Evolutionary conservation across 2,329 filamentous ascomycete species (phyloP).

Genomic region (Sclerotiophoma versabilis): DNA sequence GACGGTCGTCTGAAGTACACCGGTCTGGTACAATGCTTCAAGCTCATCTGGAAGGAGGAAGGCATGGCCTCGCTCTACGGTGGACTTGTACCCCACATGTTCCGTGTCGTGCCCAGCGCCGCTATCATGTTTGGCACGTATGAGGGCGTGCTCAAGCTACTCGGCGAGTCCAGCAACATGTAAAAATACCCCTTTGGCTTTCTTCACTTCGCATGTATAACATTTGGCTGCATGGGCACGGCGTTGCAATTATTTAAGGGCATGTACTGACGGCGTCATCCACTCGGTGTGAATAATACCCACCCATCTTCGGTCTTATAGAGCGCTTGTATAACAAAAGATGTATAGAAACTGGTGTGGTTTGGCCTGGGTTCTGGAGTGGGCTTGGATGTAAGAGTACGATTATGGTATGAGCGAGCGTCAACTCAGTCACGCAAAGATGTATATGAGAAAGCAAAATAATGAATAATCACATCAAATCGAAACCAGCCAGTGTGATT

Average conservation of each 20-base stretch:
- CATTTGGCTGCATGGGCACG: conserved; percentile 18
- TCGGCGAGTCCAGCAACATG: conserved; percentile 54
- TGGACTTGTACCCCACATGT: conserved; percentile 87
- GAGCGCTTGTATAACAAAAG: conserved; percentile 11
- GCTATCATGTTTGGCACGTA: conserved; percentile 97
- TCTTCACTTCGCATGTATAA: conserved; percentile 16
- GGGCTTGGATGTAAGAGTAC: conserved; percentile 7
- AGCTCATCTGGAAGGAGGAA: conserved; percentile 85
- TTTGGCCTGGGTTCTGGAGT: background rate
- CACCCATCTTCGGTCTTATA: conserved; percentile 7
- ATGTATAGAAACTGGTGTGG: conserved; percentile 6
- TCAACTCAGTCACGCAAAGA: conserved; percentile 11
- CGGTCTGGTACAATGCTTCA: conserved; percentile 87
- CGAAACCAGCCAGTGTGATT: too few species aligned
- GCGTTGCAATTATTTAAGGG: conserved; percentile 12
- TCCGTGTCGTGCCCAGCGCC: conserved; percentile 88
- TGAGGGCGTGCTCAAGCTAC: conserved; percentile 57
- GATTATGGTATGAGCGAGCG: conserved; percentile 2
- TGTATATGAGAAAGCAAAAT: background rate
- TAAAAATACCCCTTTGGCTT: conserved; percentile 14
- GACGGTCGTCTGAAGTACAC: conserved; percentile 82
- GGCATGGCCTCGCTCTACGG: conserved; percentile 87
- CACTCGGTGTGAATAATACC: conserved; percentile 15
- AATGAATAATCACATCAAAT: background rate
- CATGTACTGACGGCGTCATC: conserved; percentile 16